Evolutionary conservation across 1,284 basidiomycete genomes (phyloP).

Genomic region (Moesziomyces aphidis): DNA sequence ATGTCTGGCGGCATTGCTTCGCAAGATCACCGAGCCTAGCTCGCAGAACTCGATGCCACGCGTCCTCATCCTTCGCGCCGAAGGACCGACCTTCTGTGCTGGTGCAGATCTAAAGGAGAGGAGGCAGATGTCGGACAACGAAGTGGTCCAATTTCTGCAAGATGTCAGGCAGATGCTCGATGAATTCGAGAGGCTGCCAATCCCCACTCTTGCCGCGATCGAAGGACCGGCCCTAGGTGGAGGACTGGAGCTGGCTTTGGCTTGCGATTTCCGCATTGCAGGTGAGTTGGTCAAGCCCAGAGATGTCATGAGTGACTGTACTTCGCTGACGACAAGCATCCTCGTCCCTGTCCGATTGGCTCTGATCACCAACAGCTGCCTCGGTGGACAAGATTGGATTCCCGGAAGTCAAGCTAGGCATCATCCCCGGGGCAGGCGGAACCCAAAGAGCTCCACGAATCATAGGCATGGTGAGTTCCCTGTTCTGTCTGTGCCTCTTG

Average conservation of each 20-base stretch:
- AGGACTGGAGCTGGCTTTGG: slow-evolving; percentile 85
- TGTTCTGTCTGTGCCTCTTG: background rate
- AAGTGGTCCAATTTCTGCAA: slow-evolving; percentile 82
- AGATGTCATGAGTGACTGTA: background rate
- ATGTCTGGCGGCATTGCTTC: slow-evolving; percentile 1
- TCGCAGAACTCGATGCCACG: slow-evolving; percentile 9
- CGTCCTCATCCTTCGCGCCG: slow-evolving; percentile 29
- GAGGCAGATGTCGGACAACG: slow-evolving; percentile 73
- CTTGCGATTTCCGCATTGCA: slow-evolving; percentile 87
- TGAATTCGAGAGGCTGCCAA: slow-evolving; percentile 80
- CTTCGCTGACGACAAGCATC: background rate
- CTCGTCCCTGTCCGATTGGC: background rate
- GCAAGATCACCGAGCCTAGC: slow-evolving; percentile 6
- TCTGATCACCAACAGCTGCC: slow-evolving; percentile 12
- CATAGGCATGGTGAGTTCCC: slow-evolving; percentile 17
- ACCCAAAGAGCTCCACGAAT: slow-evolving; percentile 29
- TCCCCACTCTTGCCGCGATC: slow-evolving; percentile 92
- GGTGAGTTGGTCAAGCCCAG: slow-evolving; percentile 57
- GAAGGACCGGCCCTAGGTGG: slow-evolving; percentile 93
- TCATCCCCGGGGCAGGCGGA: slow-evolving; percentile 79
- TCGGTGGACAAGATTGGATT: slow-evolving; percentile 28
- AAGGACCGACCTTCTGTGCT: slow-evolving; percentile 73
- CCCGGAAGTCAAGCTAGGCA: slow-evolving; percentile 67
- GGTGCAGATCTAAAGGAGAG: slow-evolving; percentile 90
- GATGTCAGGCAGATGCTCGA: slow-evolving; percentile 79